Base-by-base conservation (phyloP, 23 red algal species). In the Gracilaria domingensis region DNA sequence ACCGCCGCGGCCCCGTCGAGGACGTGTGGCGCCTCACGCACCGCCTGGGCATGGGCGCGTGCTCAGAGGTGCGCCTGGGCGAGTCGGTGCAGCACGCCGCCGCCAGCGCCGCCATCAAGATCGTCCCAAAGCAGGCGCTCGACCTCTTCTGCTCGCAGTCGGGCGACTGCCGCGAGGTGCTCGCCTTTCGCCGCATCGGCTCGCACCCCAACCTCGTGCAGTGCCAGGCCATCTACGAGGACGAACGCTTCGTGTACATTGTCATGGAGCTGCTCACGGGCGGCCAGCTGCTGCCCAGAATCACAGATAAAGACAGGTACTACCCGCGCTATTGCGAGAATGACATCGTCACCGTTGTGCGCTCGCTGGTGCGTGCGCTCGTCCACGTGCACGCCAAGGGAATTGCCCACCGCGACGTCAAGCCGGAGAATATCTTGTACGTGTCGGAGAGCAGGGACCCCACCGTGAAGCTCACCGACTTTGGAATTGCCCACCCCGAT, bases 341-440 rank as follows among this genome's bases (percentile, higher is more conserved):
- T 79, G 96, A 98, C 40, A 74, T 86, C 13, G 90, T 86, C 49
- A 87, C 58, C 7, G 23, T 98, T 0, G 77, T 89, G 44, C 72
- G 92, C 17, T 35, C 51, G 35, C 82, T 94, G 79, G 32, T 90
- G n/a, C 65, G 81, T 44, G 85, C 85, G 16, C 84, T 98, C 0
- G 87, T 80, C 4, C 85, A 98, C 86, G 56, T 88, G 35, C 91
- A 98, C 38, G 57, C 53, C 21, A 58, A 82, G 28, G 82, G 90
- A 0, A 89, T 98, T 76, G 86, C 93, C 24, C 96, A 98, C 58
- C 91, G 96, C 75, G 96, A 98, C 72, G 81, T 98, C 61, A 98
- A 98, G 70, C 96, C 96, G 21, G 96, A 98, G 80, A 98, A 98
- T 64, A 70, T 98, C 49, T 39, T 98, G 62, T 93, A 87, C 87